A percentile compares a stretch with the other conserved stretches of the same genome.
phyloP scores from a whole-genome alignment of 768 basidiomycete species.

The Mycena sanguinolenta region DNA sequence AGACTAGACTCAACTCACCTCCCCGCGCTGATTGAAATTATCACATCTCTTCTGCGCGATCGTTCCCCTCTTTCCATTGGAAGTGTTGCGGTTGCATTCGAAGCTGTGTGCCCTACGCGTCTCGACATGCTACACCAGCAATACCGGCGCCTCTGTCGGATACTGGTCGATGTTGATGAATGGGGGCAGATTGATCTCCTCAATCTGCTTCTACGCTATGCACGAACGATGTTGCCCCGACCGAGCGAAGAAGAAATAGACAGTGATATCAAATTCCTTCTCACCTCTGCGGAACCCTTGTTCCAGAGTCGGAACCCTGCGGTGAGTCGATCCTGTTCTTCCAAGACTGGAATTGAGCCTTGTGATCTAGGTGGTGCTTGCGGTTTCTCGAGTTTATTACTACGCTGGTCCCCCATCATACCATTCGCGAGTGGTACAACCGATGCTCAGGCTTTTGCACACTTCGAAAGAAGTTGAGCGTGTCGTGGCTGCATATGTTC shows the following conservation, averaged over 20 bases:
- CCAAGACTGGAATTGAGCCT: conserved; percentile 7
- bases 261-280: conserved; percentile 79
- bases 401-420: conserved; percentile 75
- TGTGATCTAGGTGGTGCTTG: conserved; percentile 78
- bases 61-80: conserved; percentile 91
- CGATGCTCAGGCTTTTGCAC: conserved; percentile 81
- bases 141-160: conserved; percentile 85
- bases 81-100: conserved; percentile 87
- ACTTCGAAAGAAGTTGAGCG: conserved; percentile 80
- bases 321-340: conserved; percentile 57
- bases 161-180: conserved; percentile 93
- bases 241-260: conserved; percentile 78
- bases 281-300: conserved; percentile 80
- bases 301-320: conserved; percentile 91
- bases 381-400: conserved; percentile 79
- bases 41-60: conserved; percentile 76
- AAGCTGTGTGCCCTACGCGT: conserved; percentile 86
- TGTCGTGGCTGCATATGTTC: conserved; percentile 79
- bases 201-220: conserved; percentile 85
- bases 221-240: conserved; percentile 83
- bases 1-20: conserved; percentile 81
- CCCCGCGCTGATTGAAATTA: conserved; percentile 75
- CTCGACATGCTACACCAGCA: conserved; percentile 91
- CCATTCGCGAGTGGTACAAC: conserved; percentile 70
- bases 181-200: conserved; percentile 94